phyloP scores from a whole-genome alignment of 164 flowering plant species.

The Annona cherimola region DNA sequence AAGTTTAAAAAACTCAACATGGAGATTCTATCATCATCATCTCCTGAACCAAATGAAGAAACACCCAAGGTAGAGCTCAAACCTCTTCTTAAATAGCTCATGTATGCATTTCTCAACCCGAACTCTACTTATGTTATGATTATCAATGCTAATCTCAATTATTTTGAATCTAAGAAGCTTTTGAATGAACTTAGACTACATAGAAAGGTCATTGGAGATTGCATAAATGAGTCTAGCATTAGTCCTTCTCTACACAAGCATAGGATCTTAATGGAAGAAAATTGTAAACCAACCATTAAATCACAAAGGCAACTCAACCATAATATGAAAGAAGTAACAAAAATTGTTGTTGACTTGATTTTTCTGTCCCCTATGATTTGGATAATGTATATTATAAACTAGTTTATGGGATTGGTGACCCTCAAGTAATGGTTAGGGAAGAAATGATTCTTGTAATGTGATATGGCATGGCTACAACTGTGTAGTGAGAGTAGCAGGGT shows the following conservation, averaged over 20 bases:
- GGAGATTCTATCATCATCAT: background rate
- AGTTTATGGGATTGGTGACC: no score
- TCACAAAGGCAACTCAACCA: background rate
- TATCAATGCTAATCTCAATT: background rate
- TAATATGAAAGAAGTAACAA: background rate
- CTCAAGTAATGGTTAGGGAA: no score
- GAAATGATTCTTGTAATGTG: no score
- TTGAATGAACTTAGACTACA: conserved; percentile 1
- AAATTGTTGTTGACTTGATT: no score
- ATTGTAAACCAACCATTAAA: background rate
- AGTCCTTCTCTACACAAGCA: conserved; percentile 1
- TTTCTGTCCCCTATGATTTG: no score
- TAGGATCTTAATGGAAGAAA: conserved; percentile 3
- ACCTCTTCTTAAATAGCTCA: no score
- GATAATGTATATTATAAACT: no score
- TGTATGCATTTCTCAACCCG: background rate
- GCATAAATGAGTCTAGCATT: background rate
- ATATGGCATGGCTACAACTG: no score
- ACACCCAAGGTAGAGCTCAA: conserved; percentile 4
- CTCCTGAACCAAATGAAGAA: background rate
- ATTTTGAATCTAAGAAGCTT: background rate
- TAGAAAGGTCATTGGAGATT: conserved; percentile 1
- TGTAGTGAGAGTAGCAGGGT: no score
- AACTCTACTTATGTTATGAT: background rate
- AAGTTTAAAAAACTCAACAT: background rate